These are phyloP conservation scores for Suhomyces guaymorum DNA, from an alignment of 1,139 yeast species.

Conservation along the genomic window DNA sequence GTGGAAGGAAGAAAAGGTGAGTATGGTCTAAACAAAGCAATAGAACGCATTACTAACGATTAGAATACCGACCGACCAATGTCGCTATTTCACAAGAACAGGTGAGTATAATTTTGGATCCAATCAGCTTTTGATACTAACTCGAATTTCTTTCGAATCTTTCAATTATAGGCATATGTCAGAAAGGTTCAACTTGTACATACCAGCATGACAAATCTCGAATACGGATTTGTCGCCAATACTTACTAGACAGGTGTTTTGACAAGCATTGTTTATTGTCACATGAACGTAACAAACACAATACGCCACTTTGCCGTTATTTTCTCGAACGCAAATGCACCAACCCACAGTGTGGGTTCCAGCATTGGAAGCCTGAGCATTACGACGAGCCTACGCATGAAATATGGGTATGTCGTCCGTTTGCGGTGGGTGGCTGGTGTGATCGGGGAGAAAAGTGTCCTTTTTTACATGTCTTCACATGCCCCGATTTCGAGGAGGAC, in stretches of 20 bases:
- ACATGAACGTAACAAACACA: slow-evolving; percentile 59
- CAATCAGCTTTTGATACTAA: slow-evolving; percentile 19
- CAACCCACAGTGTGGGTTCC: slow-evolving; percentile 55
- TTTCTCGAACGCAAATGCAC: slow-evolving; percentile 53
- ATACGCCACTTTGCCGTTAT: slow-evolving; percentile 66
- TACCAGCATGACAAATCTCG: slow-evolving; percentile 54
- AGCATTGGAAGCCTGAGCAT: slow-evolving; percentile 39
- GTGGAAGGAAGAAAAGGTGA: slow-evolving; percentile 13
- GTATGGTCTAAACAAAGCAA: slow-evolving; percentile 2
- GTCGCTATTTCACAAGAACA: slow-evolving; percentile 43
- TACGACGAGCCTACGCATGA: slow-evolving; percentile 44
- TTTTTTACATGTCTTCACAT: slow-evolving; percentile 57
- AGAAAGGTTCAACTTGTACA: slow-evolving; percentile 52
- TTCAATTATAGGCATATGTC: slow-evolving; percentile 49
- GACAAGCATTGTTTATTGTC: slow-evolving; percentile 52
- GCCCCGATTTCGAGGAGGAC: slow-evolving; percentile 70
- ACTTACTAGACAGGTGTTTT: slow-evolving; percentile 48
- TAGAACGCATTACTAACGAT: slow-evolving; percentile 19
- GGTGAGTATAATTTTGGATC: slow-evolving; percentile 32
- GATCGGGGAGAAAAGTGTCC: slow-evolving; percentile 59
- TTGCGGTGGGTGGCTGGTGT: slow-evolving; percentile 71
- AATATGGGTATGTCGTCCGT: slow-evolving; percentile 61
- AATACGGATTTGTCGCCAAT: slow-evolving; percentile 57
- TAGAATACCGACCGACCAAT: slow-evolving; percentile 24
- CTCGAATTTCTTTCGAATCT: slow-evolving; percentile 21